These are phyloP conservation scores for Capniomyces stellatus DNA, from an alignment of 371 early-diverging fungal species.

Conservation along the genomic window DNA sequence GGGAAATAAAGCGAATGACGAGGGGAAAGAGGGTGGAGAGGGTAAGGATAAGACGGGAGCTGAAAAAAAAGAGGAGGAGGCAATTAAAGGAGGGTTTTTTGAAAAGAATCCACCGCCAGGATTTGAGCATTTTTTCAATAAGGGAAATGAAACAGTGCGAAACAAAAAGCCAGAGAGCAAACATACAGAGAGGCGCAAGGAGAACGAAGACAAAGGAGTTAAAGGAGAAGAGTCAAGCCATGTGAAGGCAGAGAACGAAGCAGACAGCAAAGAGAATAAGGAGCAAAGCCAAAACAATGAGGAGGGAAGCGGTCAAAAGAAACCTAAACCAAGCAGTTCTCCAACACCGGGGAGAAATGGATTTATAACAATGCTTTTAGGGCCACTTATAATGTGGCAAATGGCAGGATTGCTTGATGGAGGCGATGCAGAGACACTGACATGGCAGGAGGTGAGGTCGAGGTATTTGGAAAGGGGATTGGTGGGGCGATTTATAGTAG, in stretches of 20 bases:
- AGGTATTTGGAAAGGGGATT: slow-evolving; percentile 77
- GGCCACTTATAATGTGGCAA: slow-evolving; percentile 10
- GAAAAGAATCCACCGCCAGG: slow-evolving; percentile 13
- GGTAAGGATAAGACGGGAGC: no score
- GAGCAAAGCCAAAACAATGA: not conserved
- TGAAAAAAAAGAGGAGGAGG: no score
- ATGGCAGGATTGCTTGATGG: slow-evolving; percentile 5
- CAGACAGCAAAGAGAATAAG: slow-evolving; percentile 1
- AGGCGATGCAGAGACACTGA: slow-evolving; percentile 36
- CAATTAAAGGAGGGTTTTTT: not conserved
- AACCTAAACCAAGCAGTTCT: slow-evolving; percentile 3
- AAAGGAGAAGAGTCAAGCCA: no score
- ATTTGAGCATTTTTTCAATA: slow-evolving; percentile 24
- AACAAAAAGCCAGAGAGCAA: slow-evolving; percentile 31
- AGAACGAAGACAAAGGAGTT: slow-evolving; percentile 31
- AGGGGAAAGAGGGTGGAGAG: no score
- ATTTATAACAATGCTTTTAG: slow-evolving; percentile 3
- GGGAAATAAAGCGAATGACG: no score
- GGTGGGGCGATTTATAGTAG: slow-evolving; percentile 71
- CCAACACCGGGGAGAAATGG: not conserved
- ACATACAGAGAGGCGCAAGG: slow-evolving; percentile 26
- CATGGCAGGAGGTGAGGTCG: slow-evolving; percentile 82
- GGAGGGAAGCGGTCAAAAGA: slow-evolving; percentile 6
- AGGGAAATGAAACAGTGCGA: slow-evolving; percentile 40
- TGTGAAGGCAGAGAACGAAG: slow-evolving; percentile 1